These are phyloP conservation scores for Aspergillus sp. DNA, from an alignment of 2,329 filamentous ascomycete species.

Conservation along the genomic window DNA sequence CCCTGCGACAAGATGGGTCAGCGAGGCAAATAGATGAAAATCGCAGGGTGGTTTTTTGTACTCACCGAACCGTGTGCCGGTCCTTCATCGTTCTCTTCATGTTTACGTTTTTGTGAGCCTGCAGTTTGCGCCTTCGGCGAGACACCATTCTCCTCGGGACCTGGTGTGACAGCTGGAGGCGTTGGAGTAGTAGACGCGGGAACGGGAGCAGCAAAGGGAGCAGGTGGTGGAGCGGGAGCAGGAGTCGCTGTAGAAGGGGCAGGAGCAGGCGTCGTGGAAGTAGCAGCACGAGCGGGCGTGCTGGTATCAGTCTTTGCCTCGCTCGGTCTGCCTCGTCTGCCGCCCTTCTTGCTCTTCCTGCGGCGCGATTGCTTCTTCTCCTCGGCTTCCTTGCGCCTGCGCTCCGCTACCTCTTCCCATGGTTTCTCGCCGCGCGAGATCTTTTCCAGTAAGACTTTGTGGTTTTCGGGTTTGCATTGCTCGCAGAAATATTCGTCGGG, in stretches of 20 bases:
- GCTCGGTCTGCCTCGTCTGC: slow-evolving; percentile 64
- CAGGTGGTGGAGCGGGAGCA: slow-evolving; percentile 17
- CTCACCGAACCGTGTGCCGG: slow-evolving; percentile 32
- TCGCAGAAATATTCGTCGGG: slow-evolving; percentile 92
- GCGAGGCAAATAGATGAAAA: slow-evolving; percentile 5
- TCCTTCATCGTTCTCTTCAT: slow-evolving; percentile 38
- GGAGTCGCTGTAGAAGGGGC: slow-evolving; percentile 24
- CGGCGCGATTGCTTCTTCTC: slow-evolving; percentile 58
- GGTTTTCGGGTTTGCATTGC: slow-evolving; percentile 78
- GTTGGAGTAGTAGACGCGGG: slow-evolving; percentile 23
- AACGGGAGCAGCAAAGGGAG: slow-evolving; percentile 23
- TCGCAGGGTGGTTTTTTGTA: neutral
- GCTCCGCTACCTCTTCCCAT: slow-evolving; percentile 72
- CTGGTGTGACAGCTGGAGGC: slow-evolving; percentile 21
- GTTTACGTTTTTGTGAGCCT: slow-evolving; percentile 46
- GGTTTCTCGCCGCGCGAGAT: slow-evolving; percentile 79
- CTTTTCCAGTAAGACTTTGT: slow-evolving; percentile 75
- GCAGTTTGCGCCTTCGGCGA: slow-evolving; percentile 21
- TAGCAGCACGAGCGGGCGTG: slow-evolving; percentile 36
- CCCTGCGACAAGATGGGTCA: slow-evolving; percentile 33
- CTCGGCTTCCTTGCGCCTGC: slow-evolving; percentile 61
- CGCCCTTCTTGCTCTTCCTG: slow-evolving; percentile 55
- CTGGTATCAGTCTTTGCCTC: slow-evolving; percentile 55
- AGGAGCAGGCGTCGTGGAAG: slow-evolving; percentile 27
- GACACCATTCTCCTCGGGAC: slow-evolving; percentile 30